These are phyloP conservation scores for Rugonectria rugulosa DNA, from an alignment of 2,329 filamentous ascomycete species.

Conservation along the genomic window DNA sequence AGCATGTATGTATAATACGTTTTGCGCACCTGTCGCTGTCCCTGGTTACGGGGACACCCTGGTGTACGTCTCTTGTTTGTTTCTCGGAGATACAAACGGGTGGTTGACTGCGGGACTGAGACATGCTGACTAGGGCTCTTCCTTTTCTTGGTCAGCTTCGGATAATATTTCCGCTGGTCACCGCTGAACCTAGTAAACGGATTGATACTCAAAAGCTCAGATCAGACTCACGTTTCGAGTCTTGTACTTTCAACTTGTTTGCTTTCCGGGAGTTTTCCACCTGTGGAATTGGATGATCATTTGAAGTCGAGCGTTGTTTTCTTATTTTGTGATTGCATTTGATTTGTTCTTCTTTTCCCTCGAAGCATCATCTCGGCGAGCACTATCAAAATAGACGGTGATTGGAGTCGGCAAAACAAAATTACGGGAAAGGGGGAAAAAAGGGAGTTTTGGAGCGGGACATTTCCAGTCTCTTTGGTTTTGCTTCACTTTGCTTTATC, in stretches of 20 bases:
- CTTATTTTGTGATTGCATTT: background rate
- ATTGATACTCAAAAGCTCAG: constrained; percentile 14
- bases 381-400: constrained; percentile 24
- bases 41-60: constrained; percentile 7
- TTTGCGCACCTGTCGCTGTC: constrained; percentile 24
- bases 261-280: background rate
- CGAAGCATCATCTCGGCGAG: constrained; percentile 14
- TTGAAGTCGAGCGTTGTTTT: constrained; percentile 8
- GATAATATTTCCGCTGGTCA: background rate
- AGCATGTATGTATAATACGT: constrained; percentile 37
- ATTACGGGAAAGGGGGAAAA: constrained; percentile 11
- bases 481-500: background rate
- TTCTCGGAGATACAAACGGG: constrained; percentile 1
- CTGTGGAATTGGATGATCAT: background rate
- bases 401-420: constrained; percentile 16
- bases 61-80: constrained; percentile 6
- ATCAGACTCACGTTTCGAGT: background rate
- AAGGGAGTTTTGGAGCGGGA: background rate
- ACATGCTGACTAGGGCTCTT: background rate
- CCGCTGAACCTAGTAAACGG: background rate
- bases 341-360: background rate
- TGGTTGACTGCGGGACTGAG: background rate
- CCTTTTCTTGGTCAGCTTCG: background rate
- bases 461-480: background rate
- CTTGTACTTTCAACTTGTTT: background rate